phyloP scores from a whole-genome alignment of 257 asterid species.

The Anisodus acutangulus region DNA sequence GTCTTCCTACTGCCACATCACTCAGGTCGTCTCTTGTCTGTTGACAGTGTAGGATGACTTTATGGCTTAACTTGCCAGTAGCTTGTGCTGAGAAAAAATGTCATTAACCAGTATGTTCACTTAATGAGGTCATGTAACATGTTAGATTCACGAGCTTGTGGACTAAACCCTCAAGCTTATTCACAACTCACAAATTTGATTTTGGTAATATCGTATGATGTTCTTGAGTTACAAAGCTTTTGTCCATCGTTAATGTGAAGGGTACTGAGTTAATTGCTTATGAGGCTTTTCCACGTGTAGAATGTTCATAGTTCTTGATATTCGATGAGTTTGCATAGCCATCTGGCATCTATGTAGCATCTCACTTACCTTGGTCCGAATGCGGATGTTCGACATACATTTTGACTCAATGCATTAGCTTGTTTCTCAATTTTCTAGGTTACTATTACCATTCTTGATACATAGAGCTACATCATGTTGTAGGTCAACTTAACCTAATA shows the following conservation, averaged over 20 bases:
- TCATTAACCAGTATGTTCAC: conserved; percentile 12
- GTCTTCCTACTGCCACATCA: conserved; percentile 66
- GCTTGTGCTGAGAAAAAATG: conserved; percentile 20
- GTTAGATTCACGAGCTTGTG: conserved; percentile 18
- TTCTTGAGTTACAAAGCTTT: conserved; percentile 18
- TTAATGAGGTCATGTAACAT: conserved; percentile 24
- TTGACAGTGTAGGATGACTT: conserved; percentile 34
- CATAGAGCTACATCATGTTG: not conserved
- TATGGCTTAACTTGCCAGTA: conserved; percentile 6
- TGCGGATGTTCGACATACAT: not conserved
- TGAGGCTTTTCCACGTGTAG: conserved; percentile 27
- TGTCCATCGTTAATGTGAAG: conserved; percentile 12
- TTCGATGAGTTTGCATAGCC: not conserved
- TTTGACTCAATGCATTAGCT: not conserved
- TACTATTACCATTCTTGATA: not conserved
- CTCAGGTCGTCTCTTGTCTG: conserved; percentile 80
- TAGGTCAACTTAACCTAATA: too few relatives aligned
- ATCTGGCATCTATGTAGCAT: conserved; percentile 15
- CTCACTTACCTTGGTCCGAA: not conserved
- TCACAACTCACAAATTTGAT: conserved; percentile 24
- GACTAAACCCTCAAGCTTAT: conserved; percentile 20
- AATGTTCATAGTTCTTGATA: conserved; percentile 25
- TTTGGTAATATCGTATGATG: not conserved
- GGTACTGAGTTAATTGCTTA: conserved; percentile 7
- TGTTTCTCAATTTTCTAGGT: not conserved